Conservation (phyloP, 805 yeast species). For the Sugiyamaella boreocaroliniensis region DNA sequence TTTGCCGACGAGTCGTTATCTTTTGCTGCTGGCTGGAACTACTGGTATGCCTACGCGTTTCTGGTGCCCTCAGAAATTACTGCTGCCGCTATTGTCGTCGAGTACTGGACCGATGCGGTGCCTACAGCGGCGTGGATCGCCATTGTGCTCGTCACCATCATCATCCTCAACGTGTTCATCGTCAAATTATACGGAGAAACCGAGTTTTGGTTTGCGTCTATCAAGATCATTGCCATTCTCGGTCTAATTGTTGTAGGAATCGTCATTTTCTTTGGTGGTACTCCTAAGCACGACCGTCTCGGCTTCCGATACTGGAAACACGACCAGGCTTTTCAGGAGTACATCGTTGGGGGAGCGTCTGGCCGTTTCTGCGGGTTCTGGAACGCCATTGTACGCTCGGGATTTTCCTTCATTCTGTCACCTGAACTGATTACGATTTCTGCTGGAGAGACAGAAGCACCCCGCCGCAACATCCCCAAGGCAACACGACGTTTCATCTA, state of each 20-base stretch:
- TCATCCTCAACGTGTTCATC: conserved; percentile 41
- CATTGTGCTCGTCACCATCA: conserved; percentile 43
- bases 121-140: conserved; percentile 46
- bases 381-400: conserved; percentile 57
- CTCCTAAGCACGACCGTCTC: conserved; percentile 46
- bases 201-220: conserved; percentile 57
- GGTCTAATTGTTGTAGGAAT: conserved; percentile 61
- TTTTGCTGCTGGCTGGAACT: conserved; percentile 49
- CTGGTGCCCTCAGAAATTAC: conserved; percentile 42
- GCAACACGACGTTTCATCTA: conserved; percentile 72
- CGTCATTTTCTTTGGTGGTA: conserved; percentile 46
- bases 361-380: conserved; percentile 59
- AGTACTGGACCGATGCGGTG: conserved; percentile 44
- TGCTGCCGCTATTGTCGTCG: conserved; percentile 39
- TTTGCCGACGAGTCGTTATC: conserved; percentile 56
- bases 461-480: conserved; percentile 67
- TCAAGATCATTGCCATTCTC: conserved; percentile 55
- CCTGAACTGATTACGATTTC: conserved; percentile 79
- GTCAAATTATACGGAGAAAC: conserved; percentile 47
- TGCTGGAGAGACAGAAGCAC: conserved; percentile 77
- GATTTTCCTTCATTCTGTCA: conserved; percentile 75
- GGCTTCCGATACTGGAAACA: conserved; percentile 50
- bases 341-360: conserved; percentile 45
- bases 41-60: conserved; percentile 44
- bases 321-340: conserved; percentile 41